Evolutionary conservation across 202 grass and related monocot species (phyloP), one percentile per base, ranked within the genome.

Genomic region (Setaria italica): DNA sequence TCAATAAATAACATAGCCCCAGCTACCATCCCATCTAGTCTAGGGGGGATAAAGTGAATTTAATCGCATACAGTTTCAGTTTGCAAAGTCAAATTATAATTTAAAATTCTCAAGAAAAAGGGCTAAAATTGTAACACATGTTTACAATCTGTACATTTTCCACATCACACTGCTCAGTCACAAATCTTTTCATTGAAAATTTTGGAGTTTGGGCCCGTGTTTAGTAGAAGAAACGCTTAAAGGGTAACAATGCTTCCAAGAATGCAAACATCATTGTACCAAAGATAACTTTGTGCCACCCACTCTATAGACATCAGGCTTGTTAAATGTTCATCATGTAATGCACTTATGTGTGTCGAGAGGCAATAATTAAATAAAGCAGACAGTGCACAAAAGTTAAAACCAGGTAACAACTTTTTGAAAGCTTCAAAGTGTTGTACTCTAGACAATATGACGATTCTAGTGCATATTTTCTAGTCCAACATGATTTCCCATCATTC

Each of bases 401-500:
- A 80, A 77, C 32, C 53, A 82, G 33, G 51, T 70, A 75, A 85
- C 77, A 76, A 68, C 76, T 62, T 89, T 70, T 72, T 35, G 74
- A 74, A 89, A 75, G 69, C 82, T 74, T 85, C 15, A 42, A 62
- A 60, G 62, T 42, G 5, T 49, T 62, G 51, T 19, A 69, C 32
- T 80, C 76, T 45, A 70, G 70, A 81, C 32, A 74, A 89, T 47
- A 84, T 85, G 53, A 21, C 41, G 20, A 58, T 58, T 43, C 62
- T 76, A 59, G 14, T 15, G 62, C 71, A 68, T 47, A 76, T 47
- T 76, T 87, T 70, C 20, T 68, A 46, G 8, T 0, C 13, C 62
- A 39, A 8, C 70, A 62, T 68, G 33, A 77, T 39, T 58, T 10
- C 8, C 0, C 20, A 82, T 87, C 63, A 77, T 78, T 77, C 33